phyloP scores from a whole-genome alignment of 441 rosid genomes.

The Pelargonium myrrhifolium region DNA sequence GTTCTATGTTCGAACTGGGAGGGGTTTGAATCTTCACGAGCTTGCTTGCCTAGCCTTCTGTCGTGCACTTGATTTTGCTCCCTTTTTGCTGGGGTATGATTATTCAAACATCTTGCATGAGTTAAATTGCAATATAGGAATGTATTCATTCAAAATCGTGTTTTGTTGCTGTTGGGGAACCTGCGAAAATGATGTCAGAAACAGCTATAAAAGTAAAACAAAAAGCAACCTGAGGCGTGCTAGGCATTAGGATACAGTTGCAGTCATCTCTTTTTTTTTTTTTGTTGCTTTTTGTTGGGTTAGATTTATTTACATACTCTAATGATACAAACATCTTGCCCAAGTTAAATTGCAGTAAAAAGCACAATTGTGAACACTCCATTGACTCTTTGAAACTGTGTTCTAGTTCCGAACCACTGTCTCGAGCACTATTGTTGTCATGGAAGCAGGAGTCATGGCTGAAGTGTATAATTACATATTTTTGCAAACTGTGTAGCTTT shows the following conservation, averaged over 20 bases:
- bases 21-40: constrained; percentile 75
- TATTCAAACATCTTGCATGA: background rate
- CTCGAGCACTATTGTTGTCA: background rate
- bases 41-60: constrained; percentile 80
- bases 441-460: too few relatives aligned
- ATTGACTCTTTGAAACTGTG: background rate
- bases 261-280: too few relatives aligned
- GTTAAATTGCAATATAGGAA: background rate
- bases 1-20: constrained; percentile 43
- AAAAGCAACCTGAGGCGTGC: too few relatives aligned
- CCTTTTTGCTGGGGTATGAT: constrained; percentile 42
- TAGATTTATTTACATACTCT: too few relatives aligned
- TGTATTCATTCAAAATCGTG: too few relatives aligned
- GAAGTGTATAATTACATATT: too few relatives aligned
- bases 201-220: too few relatives aligned
- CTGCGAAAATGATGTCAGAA: too few relatives aligned
- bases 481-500: background rate
- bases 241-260: too few relatives aligned
- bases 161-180: too few relatives aligned
- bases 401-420: background rate
- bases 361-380: background rate
- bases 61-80: constrained; percentile 77
- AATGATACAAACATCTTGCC: background rate
- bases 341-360: background rate
- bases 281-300: too few relatives aligned